Base-by-base conservation (phyloP, 768 basidiomycete species). In the Termitomyces sp. region DNA sequence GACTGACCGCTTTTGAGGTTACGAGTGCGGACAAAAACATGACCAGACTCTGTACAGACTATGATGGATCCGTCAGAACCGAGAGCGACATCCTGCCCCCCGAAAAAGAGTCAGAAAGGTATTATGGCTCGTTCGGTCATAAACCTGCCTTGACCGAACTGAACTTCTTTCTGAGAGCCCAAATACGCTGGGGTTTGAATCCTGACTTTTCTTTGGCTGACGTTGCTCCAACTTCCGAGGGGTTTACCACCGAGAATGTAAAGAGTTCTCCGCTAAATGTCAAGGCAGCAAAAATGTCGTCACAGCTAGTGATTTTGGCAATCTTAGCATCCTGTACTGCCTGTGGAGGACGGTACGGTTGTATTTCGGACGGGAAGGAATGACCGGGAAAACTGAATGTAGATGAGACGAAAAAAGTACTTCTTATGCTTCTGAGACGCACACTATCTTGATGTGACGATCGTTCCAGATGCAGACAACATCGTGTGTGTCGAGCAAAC, bases 31-130 rank as follows among this genome's bases (percentile, higher is more conserved):
- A 95, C 79, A 66, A 89, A 98, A 32, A 96, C 94, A 64, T 98
- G 94, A 0, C 96, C 96, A 4, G 96, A 95, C 60, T 90, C 85
- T 1, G 96, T 98, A 72, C 92, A 97, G 46, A 98, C 80, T 67
- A 97, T 87, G 65, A 97, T 82, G 16, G 88, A 83, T 4, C 94
- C 92, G 61, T 97, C 94, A 1, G 85, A 76, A 20, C 93, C 92
- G 14, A 98, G 76, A 0, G 93, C 94, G 9, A 96, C 89, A 64
- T 98, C 96, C 86, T 89, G 63, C 60, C 34, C 32, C 20, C 20
- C 39, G 41, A 18, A 42, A 54, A 56, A 46, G 42, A 41, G 32
- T 50, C 18, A 55, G 48, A 37, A 42, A 39, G 12, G 24, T 13
- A 54, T 10, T 14, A 58, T 41, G 54, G 34, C 31, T 37, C 55